Evolutionary conservation across 1,139 yeast genomes (phyloP).

Genomic region (Pichia sp.): DNA sequence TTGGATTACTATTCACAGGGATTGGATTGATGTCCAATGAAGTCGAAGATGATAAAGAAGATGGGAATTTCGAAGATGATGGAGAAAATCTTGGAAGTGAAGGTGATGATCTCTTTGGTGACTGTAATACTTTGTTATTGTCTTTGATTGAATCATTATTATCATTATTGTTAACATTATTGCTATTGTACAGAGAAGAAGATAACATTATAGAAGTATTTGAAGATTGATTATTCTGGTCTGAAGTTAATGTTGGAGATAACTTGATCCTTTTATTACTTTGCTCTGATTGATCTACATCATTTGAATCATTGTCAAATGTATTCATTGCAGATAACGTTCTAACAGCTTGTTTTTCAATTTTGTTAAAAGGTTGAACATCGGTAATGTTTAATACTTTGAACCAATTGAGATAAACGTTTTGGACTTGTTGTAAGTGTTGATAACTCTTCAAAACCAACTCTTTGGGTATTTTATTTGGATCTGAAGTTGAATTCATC

Average conservation of each 20-base stretch:
- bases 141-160: neutral
- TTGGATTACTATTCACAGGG: neutral
- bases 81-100: neutral
- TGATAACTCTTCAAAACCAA: neutral
- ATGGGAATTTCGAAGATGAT: neutral
- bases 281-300: neutral
- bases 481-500: neutral
- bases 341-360: neutral
- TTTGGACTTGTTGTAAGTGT: neutral
- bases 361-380: neutral
- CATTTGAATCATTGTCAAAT: neutral
- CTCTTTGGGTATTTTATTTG: constrained; percentile 3
- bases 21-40: neutral
- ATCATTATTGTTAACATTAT: neutral
- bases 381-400: constrained; percentile 2
- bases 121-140: neutral
- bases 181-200: neutral
- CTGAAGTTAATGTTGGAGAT: neutral
- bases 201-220: neutral
- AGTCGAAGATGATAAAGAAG: constrained; percentile 3
- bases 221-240: neutral
- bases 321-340: constrained; percentile 1
- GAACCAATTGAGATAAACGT: constrained; percentile 3
- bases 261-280: neutral
- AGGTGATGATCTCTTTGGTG: neutral